Percentiles rank a stretch among this genome's conserved stretches.
These are phyloP conservation scores for Geotrichum europaeum DNA, from an alignment of 1,139 yeast genomes.

Conservation along the genomic window DNA sequence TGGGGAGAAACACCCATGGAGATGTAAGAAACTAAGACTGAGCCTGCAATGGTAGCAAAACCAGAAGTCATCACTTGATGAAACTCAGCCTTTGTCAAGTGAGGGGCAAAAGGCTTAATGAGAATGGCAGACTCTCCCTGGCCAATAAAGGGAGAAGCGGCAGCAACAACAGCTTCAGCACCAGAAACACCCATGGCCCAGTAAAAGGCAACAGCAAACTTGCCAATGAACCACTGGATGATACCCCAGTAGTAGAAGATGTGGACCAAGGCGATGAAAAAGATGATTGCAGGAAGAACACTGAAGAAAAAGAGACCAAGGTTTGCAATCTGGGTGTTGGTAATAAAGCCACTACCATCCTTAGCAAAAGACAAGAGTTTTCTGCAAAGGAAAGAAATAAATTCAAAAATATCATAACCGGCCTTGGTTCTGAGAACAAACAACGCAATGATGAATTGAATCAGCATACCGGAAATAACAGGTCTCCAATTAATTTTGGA, in stretches of 20 bases:
- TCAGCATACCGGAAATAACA: conserved; percentile 55
- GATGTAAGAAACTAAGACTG: conserved; percentile 59
- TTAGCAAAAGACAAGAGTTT: conserved; percentile 56
- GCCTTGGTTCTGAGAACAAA: conserved; percentile 56
- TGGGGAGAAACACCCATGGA: conserved; percentile 61
- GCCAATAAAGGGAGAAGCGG: conserved; percentile 65
- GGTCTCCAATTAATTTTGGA: conserved; percentile 52
- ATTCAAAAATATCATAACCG: conserved; percentile 61
- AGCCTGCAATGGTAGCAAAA: conserved; percentile 62
- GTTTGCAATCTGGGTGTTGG: conserved; percentile 26
- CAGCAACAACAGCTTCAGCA: conserved; percentile 64
- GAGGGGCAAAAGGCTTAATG: conserved; percentile 57
- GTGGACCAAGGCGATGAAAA: conserved; percentile 60
- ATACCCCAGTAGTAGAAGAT: conserved; percentile 57
- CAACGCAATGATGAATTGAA: conserved; percentile 57
- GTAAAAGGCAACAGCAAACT: conserved; percentile 55
- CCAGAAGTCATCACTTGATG: conserved; percentile 65
- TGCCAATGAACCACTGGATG: conserved; percentile 56
- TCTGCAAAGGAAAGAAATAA: conserved; percentile 55
- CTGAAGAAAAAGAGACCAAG: conserved; percentile 45
- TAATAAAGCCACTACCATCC: conserved; percentile 58
- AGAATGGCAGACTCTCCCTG: conserved; percentile 64
- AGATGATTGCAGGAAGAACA: conserved; percentile 57
- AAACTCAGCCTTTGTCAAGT: conserved; percentile 55
- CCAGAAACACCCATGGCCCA: conserved; percentile 60